Conservation (phyloP, 1,284 basidiomycete species). For the Cerioporus squamosus region DNA sequence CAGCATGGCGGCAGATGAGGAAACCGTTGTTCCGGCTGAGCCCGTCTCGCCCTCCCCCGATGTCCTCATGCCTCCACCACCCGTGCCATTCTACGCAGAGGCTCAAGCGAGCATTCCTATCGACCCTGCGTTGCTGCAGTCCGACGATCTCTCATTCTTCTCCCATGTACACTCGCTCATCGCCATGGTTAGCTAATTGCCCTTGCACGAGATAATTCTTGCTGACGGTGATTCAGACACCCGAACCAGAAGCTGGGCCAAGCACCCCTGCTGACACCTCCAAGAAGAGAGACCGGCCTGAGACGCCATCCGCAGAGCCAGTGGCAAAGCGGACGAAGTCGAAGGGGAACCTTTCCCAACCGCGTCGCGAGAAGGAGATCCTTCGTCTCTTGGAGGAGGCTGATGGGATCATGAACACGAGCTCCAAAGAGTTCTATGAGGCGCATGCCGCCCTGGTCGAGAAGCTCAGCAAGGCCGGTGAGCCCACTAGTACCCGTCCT, state of each 20-base stretch:
- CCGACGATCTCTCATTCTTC: background rate
- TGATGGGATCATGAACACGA: conserved; percentile 67
- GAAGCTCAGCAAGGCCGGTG: conserved; percentile 55
- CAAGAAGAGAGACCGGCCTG: conserved; percentile 15
- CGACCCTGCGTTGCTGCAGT: conserved; percentile 5
- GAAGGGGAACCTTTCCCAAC: conserved; percentile 69
- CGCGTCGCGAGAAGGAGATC: conserved; percentile 79
- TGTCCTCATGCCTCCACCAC: background rate
- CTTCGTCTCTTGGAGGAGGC: conserved; percentile 61
- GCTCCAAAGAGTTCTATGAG: conserved; percentile 70
- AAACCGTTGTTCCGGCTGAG: background rate
- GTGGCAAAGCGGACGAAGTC: conserved; percentile 30
- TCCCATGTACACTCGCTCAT: conserved; percentile 12
- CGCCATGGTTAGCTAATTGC: conserved; percentile 11
- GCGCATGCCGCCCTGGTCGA: conserved; percentile 64
- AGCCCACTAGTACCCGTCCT: conserved; percentile 67
- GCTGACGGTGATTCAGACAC: conserved; percentile 5
- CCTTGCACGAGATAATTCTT: too few relatives aligned
- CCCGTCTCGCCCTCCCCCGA: too few relatives aligned
- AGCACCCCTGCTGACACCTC: conserved; percentile 3
- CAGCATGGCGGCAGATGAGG: background rate
- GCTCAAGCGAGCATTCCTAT: conserved; percentile 4
- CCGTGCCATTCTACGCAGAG: background rate
- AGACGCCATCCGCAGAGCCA: conserved; percentile 19
- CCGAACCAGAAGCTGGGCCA: conserved; percentile 10